Conservation (phyloP, 1,284 basidiomycete genomes). For the Stereum hirsutum region DNA sequence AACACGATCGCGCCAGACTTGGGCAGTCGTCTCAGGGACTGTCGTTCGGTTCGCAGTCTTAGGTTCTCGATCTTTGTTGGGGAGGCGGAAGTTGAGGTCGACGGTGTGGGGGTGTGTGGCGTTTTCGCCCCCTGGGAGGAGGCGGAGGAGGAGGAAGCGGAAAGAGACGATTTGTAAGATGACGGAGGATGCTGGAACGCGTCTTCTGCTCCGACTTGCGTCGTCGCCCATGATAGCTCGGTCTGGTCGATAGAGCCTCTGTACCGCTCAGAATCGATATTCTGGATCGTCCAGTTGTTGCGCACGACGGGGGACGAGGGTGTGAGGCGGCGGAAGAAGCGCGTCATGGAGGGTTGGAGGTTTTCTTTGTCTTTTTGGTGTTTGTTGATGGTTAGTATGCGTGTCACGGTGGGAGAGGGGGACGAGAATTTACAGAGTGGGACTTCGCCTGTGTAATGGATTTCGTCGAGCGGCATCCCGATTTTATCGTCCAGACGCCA, state of each 20-base stretch:
- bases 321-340: constrained; percentile 59
- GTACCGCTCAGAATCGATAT: constrained; percentile 26
- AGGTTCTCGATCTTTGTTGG: constrained; percentile 30
- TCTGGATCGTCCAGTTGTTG: constrained; percentile 66
- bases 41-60: constrained; percentile 60
- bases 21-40: constrained; percentile 62
- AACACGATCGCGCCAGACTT: constrained; percentile 67
- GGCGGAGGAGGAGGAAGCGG: neutral
- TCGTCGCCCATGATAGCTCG: constrained; percentile 60
- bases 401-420: neutral
- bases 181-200: constrained; percentile 26
- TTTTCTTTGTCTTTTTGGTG: constrained; percentile 45
- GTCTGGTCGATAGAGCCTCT: constrained; percentile 36
- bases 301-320: constrained; percentile 64
- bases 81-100: neutral
- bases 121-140: too few species aligned
- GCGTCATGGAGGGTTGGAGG: constrained; percentile 53
- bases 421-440: constrained; percentile 48
- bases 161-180: constrained; percentile 9
- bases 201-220: constrained; percentile 60
- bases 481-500: constrained; percentile 77
- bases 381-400: neutral
- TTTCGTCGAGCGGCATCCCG: constrained; percentile 62
- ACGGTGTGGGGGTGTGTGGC: neutral
- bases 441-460: constrained; percentile 61